phyloP scores from a whole-genome alignment of 2,329 filamentous ascomycete genomes.

The Tolypocladium guangdongense region DNA sequence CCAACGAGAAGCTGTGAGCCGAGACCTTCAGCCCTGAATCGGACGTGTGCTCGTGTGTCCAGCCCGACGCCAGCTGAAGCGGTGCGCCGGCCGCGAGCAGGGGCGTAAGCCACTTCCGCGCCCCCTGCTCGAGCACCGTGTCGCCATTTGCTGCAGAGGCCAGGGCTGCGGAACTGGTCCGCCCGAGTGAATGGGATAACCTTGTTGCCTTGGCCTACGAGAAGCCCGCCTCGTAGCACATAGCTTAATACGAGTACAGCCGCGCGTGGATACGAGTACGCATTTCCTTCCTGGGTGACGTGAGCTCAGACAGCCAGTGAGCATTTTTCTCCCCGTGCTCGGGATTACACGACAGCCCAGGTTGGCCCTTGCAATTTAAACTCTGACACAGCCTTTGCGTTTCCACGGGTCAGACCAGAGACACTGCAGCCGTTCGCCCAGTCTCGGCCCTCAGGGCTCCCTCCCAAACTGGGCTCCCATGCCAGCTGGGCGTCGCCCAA shows the following conservation, averaged over 20 bases:
- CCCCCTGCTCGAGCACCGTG: not conserved
- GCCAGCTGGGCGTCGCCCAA: not conserved
- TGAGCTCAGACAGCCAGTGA: too few species aligned
- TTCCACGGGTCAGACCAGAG: too few species aligned
- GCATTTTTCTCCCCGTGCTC: too few species aligned
- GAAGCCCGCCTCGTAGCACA: too few species aligned
- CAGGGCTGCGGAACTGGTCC: not conserved
- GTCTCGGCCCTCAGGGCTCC: not conserved
- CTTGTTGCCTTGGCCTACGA: too few species aligned
- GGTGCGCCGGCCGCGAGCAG: not conserved
- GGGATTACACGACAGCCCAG: not conserved
- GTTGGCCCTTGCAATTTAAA: not conserved
- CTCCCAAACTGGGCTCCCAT: not conserved
- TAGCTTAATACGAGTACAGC: too few species aligned
- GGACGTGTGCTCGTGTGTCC: too few species aligned
- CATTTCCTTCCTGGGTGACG: not conserved
- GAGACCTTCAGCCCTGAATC: too few species aligned
- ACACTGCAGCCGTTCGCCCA: not conserved
- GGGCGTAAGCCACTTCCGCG: not conserved
- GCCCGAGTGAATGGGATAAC: not conserved
- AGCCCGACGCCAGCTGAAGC: too few species aligned
- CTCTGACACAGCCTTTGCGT: too few species aligned
- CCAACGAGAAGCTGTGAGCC: constrained; percentile 28
- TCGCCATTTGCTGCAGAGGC: too few species aligned
- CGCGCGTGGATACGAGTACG: too few species aligned